phyloP scores from a whole-genome alignment of 345 rosid species.

The Brassica rapa region DNA sequence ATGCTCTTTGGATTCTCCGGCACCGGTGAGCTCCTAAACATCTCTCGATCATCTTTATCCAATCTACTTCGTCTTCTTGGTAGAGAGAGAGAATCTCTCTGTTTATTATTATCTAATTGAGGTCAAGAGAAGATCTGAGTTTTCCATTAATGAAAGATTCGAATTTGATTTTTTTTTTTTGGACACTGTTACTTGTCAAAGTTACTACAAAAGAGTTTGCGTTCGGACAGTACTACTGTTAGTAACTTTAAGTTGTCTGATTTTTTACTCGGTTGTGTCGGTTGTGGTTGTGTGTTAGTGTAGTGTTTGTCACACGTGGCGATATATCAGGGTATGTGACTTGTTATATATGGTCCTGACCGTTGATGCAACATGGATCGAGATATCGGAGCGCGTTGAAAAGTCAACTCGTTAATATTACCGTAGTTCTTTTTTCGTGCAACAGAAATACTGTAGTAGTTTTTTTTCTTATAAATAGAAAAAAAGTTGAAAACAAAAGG shows the following conservation, averaged over 20 bases:
- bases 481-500: no score
- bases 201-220: slow-evolving; percentile 26
- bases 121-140: slow-evolving; percentile 36
- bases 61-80: slow-evolving; percentile 1
- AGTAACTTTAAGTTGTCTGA: slow-evolving; percentile 18
- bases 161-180: slow-evolving; percentile 1
- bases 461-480: no score
- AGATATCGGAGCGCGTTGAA: slow-evolving; percentile 23
- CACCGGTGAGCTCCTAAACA: slow-evolving; percentile 58
- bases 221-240: slow-evolving; percentile 14
- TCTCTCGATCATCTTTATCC: slow-evolving; percentile 46
- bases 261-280: slow-evolving; percentile 38
- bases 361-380: slow-evolving; percentile 28
- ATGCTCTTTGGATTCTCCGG: slow-evolving; percentile 56
- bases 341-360: slow-evolving; percentile 22
- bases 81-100: not conserved
- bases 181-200: slow-evolving; percentile 20
- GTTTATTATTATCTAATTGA: not conserved
- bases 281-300: slow-evolving; percentile 35
- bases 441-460: no score
- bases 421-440: not conserved
- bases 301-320: slow-evolving; percentile 24
- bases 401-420: slow-evolving; percentile 19
- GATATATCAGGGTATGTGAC: not conserved
- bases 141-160: slow-evolving; percentile 35